Percentiles rank a stretch among this genome's conserved stretches.
Evolutionary conservation across 2,329 filamentous ascomycete species (phyloP).

Genomic region (Nemania sp.): DNA sequence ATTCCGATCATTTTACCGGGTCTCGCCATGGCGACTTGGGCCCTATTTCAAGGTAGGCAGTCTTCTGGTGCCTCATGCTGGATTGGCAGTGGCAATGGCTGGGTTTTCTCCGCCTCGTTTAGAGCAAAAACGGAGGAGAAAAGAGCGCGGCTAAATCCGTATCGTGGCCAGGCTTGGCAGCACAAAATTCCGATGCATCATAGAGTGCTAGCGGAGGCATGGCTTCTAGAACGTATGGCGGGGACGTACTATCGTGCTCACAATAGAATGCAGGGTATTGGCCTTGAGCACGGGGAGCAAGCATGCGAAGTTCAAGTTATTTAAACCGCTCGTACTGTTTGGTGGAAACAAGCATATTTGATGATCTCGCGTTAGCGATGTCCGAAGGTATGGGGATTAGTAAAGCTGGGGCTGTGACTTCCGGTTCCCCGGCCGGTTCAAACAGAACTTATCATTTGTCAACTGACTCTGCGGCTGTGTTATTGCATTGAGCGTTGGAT

Average conservation of each 20-base stretch:
- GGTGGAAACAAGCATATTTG: background rate
- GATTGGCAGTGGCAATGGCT: background rate
- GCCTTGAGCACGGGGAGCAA: no score
- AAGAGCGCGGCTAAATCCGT: constrained; percentile 21
- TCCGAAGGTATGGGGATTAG: no score
- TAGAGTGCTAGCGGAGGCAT: background rate
- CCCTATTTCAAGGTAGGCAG: background rate
- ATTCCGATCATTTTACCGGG: constrained; percentile 16
- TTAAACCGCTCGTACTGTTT: background rate
- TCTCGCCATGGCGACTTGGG: constrained; percentile 10
- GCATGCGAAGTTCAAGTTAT: no score
- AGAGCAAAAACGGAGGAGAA: constrained; percentile 13
- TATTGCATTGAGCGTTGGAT: no score
- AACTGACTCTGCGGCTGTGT: no score
- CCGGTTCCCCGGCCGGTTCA: no score
- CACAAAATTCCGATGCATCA: background rate
- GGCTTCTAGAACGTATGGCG: background rate
- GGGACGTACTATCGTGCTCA: background rate
- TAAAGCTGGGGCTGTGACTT: no score
- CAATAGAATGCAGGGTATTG: background rate
- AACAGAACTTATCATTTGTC: no score
- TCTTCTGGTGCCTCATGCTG: constrained; percentile 12
- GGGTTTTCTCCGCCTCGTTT: constrained; percentile 11
- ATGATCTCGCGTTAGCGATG: no score
- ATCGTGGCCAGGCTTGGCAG: constrained; percentile 7